Percentiles rank a stretch among this genome's conserved stretches.
phyloP scores from a whole-genome alignment of 2,329 filamentous ascomycete genomes.

The Colletotrichum abscissum region DNA sequence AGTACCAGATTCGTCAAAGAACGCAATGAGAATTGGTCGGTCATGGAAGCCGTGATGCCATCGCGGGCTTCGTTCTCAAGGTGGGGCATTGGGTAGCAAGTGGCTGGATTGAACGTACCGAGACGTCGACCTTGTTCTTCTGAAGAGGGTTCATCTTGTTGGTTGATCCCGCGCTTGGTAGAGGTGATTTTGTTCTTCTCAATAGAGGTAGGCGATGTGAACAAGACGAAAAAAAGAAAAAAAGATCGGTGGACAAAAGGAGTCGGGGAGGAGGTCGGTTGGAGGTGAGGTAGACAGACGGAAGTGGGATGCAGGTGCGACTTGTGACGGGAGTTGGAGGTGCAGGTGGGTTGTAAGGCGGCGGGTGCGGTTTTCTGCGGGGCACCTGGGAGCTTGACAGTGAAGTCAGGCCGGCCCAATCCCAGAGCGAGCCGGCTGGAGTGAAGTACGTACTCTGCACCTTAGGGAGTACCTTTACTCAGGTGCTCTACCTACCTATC shows the following conservation, averaged over 20 bases:
- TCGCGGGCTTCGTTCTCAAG: constrained; percentile 10
- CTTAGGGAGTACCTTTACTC: neutral
- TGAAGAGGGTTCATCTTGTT: constrained; percentile 90
- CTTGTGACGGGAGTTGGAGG: constrained; percentile 32
- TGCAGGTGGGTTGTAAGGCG: constrained; percentile 30
- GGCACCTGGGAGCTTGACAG: constrained; percentile 5
- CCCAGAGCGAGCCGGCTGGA: neutral
- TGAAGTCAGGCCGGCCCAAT: constrained; percentile 27
- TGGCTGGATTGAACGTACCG: constrained; percentile 69
- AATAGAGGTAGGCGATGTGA: neutral
- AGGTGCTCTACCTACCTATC: neutral
- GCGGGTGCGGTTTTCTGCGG: constrained; percentile 33
- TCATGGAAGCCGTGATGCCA: constrained; percentile 9
- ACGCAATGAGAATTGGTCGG: neutral
- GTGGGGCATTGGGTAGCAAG: constrained; percentile 30
- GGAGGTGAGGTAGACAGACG: constrained; percentile 3
- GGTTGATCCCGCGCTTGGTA: neutral
- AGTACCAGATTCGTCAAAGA: constrained; percentile 33
- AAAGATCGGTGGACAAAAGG: neutral
- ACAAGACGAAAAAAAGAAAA: neutral
- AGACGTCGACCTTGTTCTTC: constrained; percentile 98
- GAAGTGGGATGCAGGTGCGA: constrained; percentile 28
- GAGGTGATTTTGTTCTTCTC: neutral
- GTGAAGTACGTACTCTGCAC: constrained; percentile 12
- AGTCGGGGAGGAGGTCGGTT: constrained; percentile 20